Conservation (phyloP, 176 grass and related monocot genomes). For the Metroxylon sagu region DNA sequence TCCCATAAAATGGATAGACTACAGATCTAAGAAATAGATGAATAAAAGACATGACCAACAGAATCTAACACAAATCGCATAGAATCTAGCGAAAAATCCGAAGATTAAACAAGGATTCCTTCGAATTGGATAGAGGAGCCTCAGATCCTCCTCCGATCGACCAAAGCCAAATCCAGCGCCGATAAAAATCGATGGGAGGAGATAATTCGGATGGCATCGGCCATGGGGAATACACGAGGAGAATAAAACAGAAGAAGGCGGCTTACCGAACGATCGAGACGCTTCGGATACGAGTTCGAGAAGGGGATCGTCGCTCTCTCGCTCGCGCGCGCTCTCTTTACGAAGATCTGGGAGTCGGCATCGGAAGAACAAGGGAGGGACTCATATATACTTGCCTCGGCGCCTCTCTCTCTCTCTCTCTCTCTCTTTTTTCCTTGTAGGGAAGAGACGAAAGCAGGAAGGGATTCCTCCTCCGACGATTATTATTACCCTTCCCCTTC, state of each 20-base stretch:
- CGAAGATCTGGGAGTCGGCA: slow-evolving; percentile 50
- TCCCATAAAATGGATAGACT: slow-evolving; percentile 33
- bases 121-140: background rate
- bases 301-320: slow-evolving; percentile 12
- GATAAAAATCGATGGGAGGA: slow-evolving; percentile 16
- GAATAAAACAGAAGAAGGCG: background rate
- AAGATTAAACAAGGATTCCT: background rate
- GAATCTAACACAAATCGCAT: slow-evolving; percentile 2
- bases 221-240: slow-evolving; percentile 19
- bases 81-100: background rate
- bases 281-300: background rate
- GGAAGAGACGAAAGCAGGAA: background rate
- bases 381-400: background rate
- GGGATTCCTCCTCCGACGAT: too few species aligned
- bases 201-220: slow-evolving; percentile 7
- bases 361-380: slow-evolving; percentile 13
- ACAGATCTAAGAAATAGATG: slow-evolving; percentile 35
- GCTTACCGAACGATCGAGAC: slow-evolving; percentile 7
- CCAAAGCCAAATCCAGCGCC: slow-evolving; percentile 12
- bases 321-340: background rate
- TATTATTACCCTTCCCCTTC: too few species aligned
- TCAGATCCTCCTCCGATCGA: background rate
- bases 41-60: background rate
- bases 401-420: background rate
- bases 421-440: background rate